A percentile compares a stretch with the other conserved stretches of the same genome.
Conservation (phyloP, 139 green algal species). For the Chlorella sp. region DNA sequence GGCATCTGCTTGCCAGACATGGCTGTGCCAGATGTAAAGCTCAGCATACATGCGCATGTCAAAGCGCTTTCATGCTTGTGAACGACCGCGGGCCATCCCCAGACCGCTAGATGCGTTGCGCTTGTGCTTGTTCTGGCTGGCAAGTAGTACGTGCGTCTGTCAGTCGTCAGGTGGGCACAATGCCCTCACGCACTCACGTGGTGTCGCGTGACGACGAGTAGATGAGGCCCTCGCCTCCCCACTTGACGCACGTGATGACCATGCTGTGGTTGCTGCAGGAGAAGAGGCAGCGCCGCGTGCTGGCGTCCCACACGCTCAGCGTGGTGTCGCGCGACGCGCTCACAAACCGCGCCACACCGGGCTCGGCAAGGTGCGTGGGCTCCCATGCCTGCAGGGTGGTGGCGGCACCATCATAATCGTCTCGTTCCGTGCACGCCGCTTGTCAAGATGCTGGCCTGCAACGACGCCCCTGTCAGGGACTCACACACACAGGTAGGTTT, state of each 20-base stretch:
- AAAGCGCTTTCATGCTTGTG: no score
- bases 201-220: conserved; percentile 80
- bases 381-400: conserved; percentile 88
- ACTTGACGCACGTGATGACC: conserved; percentile 77
- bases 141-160: no score
- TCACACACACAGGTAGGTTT: no score
- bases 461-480: no score
- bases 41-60: neutral
- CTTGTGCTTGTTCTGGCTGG: no score
- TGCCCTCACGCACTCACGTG: conserved; percentile 41
- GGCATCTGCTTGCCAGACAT: neutral
- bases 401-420: no score
- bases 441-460: no score
- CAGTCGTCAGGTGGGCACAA: no score
- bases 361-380: conserved; percentile 79
- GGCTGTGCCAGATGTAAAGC: no score
- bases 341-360: conserved; percentile 58
- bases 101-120: no score
- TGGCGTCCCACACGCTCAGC: conserved; percentile 52
- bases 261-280: conserved; percentile 22
- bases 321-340: conserved; percentile 78
- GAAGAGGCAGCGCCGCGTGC: conserved; percentile 33
- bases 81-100: no score
- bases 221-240: conserved; percentile 90
- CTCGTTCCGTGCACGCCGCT: no score